These are phyloP conservation scores for Ceratopteris richardii DNA, from an alignment of 75 land plant species.

Conservation along the genomic window DNA sequence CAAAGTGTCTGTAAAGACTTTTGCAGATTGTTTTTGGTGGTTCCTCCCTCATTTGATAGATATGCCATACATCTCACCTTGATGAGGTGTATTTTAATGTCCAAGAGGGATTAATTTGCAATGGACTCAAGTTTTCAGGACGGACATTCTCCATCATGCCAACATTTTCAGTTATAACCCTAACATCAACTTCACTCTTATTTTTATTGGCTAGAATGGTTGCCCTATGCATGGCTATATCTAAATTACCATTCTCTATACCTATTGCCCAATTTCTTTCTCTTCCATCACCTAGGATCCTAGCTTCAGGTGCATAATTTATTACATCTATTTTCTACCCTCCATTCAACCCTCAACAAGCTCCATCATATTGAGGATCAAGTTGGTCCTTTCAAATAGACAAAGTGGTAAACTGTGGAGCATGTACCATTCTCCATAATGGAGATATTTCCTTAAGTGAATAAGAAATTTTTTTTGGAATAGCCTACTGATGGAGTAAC, in stretches of 20 bases:
- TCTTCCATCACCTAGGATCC: background rate
- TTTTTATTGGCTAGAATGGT: background rate
- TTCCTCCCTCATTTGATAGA: too few relatives aligned
- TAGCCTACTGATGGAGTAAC: too few relatives aligned
- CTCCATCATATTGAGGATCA: slow-evolving; percentile 57
- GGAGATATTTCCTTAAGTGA: background rate
- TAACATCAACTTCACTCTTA: background rate
- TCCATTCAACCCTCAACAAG: too few relatives aligned
- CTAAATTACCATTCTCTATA: background rate
- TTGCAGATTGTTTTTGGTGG: too few relatives aligned
- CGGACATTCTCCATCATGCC: slow-evolving; percentile 14
- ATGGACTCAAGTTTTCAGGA: slow-evolving; percentile 3
- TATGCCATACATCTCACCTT: too few relatives aligned
- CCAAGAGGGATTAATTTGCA: too few relatives aligned
- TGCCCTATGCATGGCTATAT: too few relatives aligned
- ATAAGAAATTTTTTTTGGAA: too few relatives aligned
- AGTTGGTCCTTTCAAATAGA: slow-evolving; percentile 35
- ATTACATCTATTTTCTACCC: too few relatives aligned
- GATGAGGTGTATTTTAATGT: too few relatives aligned
- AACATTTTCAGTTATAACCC: slow-evolving; percentile 10
- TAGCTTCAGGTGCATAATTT: too few relatives aligned
- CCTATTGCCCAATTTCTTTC: background rate
- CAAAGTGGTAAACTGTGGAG: background rate
- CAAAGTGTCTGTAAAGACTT: too few relatives aligned
- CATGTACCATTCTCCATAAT: background rate